Percentiles rank a stretch among this genome's conserved stretches.
phyloP scores from a whole-genome alignment of 352 stramenopile species.

The Hyaloperonospora brassicae region DNA sequence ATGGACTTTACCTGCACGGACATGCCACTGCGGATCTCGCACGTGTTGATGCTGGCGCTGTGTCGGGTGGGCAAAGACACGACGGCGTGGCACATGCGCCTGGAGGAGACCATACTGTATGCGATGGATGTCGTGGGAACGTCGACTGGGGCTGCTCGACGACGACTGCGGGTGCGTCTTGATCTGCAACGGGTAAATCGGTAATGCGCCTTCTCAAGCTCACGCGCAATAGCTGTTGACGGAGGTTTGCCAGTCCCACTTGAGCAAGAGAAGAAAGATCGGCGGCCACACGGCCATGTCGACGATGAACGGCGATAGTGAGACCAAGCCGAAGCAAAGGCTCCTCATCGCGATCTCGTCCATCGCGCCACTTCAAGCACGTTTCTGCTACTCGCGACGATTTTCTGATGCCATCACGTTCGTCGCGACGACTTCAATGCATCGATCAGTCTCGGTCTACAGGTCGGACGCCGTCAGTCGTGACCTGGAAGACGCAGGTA shows the following conservation, averaged over 20 bases:
- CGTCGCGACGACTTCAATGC: too few species aligned
- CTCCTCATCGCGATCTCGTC: slow-evolving; percentile 12
- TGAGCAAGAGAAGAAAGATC: too few species aligned
- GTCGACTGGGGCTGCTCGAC: slow-evolving; percentile 8
- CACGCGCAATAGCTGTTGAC: too few species aligned
- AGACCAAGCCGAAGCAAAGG: too few species aligned
- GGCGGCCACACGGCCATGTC: too few species aligned
- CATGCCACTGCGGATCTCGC: slow-evolving; percentile 79
- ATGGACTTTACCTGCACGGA: slow-evolving; percentile 50
- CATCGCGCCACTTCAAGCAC: slow-evolving; percentile 11
- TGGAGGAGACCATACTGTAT: slow-evolving; percentile 31
- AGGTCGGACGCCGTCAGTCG: slow-evolving; percentile 35
- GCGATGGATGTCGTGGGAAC: not conserved
- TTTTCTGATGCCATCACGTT: not conserved
- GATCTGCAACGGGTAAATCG: not conserved
- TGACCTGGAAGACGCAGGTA: slow-evolving; percentile 51
- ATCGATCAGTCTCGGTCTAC: slow-evolving; percentile 15
- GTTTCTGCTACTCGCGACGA: slow-evolving; percentile 13
- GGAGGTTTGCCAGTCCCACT: too few species aligned
- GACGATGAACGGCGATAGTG: too few species aligned
- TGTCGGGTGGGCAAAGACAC: not conserved
- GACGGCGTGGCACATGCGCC: slow-evolving; percentile 21
- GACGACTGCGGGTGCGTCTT: slow-evolving; percentile 4
- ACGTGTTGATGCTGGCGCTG: slow-evolving; percentile 28
- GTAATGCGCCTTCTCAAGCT: too few species aligned